phyloP scores from a whole-genome alignment of 1,284 basidiomycete genomes.

The Fomes fomentarius region DNA sequence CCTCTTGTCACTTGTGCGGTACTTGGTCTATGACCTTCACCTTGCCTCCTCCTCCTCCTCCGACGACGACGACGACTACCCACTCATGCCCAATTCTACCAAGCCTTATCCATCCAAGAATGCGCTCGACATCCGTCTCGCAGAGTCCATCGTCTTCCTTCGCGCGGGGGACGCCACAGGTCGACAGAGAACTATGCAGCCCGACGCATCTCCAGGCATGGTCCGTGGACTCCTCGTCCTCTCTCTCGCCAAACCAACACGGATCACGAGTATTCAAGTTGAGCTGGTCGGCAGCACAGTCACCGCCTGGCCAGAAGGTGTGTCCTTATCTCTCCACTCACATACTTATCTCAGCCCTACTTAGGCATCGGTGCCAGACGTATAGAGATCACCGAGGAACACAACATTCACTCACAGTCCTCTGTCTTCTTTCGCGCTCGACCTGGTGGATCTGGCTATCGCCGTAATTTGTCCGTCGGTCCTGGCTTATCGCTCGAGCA shows the following conservation, averaged over 20 bases:
- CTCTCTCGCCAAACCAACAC: conserved; percentile 80
- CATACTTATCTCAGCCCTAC: conserved; percentile 2
- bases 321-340: conserved; percentile 26
- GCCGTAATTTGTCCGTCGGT: conserved; percentile 79
- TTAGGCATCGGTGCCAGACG: conserved; percentile 80
- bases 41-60: no score
- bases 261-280: conserved; percentile 86
- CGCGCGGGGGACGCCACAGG: conserved; percentile 53
- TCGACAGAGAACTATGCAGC: conserved; percentile 47
- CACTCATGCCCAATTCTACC: conserved; percentile 16
- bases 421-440: conserved; percentile 75
- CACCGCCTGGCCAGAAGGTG: conserved; percentile 86
- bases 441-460: conserved; percentile 32
- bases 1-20: neutral
- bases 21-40: conserved; percentile 1
- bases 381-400: conserved; percentile 82
- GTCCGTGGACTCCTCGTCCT: conserved; percentile 89
- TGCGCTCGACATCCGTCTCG: conserved; percentile 68
- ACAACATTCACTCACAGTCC: conserved; percentile 74
- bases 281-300: conserved; percentile 73
- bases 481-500: conserved; percentile 56
- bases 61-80: conserved; percentile 4
- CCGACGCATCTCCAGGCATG: conserved; percentile 70
- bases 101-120: conserved; percentile 32
- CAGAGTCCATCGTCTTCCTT: conserved; percentile 85